Evolutionary conservation across 2,329 filamentous ascomycete genomes (phyloP).

Genomic region (Neophaeococcomyces aloes): DNA sequence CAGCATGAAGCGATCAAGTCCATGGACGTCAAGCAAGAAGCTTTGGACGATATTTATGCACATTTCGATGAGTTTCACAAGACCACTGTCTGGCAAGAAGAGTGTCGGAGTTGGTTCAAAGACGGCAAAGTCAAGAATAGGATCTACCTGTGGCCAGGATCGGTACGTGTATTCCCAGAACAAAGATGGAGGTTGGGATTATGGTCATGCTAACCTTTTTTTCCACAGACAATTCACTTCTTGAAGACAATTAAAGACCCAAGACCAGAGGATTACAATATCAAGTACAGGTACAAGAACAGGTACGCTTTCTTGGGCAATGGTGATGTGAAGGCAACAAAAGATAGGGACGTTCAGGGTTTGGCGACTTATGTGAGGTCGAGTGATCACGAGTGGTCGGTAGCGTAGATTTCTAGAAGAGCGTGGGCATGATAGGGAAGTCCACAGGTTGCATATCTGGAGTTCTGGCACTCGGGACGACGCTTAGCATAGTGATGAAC

Average conservation of each 20-base stretch:
- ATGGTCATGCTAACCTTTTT: too few species aligned
- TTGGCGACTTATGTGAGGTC: too few species aligned
- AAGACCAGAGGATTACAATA: slow-evolving; percentile 27
- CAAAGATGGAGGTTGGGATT: too few species aligned
- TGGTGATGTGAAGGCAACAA: slow-evolving; percentile 32
- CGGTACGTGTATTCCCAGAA: background rate
- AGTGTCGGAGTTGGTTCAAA: slow-evolving; percentile 33
- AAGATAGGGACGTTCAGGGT: too few species aligned
- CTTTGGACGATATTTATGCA: slow-evolving; percentile 16
- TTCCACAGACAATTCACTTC: too few species aligned
- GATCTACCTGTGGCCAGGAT: slow-evolving; percentile 28
- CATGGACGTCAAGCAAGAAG: slow-evolving; percentile 20
- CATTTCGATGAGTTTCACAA: slow-evolving; percentile 29
- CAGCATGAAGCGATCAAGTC: slow-evolving; percentile 28
- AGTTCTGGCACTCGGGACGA: too few species aligned
- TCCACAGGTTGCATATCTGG: too few species aligned
- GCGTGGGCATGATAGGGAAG: too few species aligned
- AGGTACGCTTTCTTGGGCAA: slow-evolving; percentile 32
- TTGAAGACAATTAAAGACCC: slow-evolving; percentile 25
- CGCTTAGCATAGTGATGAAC: too few species aligned
- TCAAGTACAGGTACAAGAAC: slow-evolving; percentile 29
- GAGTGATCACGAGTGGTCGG: too few species aligned
- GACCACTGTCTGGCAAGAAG: slow-evolving; percentile 26
- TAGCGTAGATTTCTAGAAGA: too few species aligned
- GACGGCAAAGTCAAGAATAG: slow-evolving; percentile 26